Percentiles rank a stretch among this genome's conserved stretches.
Conservation (phyloP, 768 basidiomycete genomes). For the Cubamyces lactineus region DNA sequence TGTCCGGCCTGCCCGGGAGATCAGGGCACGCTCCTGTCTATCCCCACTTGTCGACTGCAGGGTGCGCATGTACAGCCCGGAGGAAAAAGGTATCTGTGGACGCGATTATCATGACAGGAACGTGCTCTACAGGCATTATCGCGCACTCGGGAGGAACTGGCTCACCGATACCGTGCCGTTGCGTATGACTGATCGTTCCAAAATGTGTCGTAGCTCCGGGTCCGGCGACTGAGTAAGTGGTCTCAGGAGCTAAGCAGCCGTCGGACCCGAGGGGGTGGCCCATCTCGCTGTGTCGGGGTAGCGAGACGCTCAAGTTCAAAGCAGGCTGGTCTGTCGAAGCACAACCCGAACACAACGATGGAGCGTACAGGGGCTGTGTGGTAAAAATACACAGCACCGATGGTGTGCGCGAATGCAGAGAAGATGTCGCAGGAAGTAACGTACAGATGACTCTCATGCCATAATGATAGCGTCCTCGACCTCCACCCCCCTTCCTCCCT, state of each 20-base stretch:
- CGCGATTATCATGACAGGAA: background rate
- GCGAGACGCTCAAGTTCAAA: no score
- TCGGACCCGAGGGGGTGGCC: background rate
- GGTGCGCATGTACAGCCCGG: background rate
- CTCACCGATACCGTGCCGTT: background rate
- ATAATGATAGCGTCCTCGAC: conserved; percentile 20
- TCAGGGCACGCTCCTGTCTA: conserved; percentile 11
- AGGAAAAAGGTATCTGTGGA: background rate
- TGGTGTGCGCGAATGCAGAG: conserved; percentile 9
- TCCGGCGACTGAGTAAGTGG: background rate
- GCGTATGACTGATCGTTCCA: background rate
- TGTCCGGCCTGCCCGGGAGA: conserved; percentile 14
- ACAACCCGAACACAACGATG: no score
- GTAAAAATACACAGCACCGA: conserved; percentile 10
- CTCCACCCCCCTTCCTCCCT: conserved; percentile 6
- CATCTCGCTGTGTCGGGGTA: no score
- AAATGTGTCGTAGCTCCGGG: background rate
- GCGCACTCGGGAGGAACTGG: background rate
- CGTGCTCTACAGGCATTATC: background rate
- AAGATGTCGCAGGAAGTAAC: conserved; percentile 11
- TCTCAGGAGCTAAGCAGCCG: background rate
- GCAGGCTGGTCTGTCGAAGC: no score
- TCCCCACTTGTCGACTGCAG: background rate
- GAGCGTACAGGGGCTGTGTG: no score
- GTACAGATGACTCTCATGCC: conserved; percentile 20